Base-by-base conservation (phyloP, 1,284 basidiomycete species). In the Melampsora americana region DNA sequence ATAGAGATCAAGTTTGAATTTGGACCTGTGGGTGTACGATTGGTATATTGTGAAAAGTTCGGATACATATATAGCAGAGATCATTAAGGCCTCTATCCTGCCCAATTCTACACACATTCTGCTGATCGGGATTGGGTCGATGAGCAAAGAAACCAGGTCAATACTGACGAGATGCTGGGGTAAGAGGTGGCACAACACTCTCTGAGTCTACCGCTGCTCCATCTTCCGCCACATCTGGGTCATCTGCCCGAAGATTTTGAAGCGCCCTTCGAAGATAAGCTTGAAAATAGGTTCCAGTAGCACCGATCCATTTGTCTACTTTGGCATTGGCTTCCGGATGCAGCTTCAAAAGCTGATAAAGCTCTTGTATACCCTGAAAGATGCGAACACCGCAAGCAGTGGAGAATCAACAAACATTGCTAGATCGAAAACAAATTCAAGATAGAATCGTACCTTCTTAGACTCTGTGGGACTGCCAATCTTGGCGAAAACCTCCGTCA, bases 271-370 rank as follows among this genome's bases (percentile, higher is more conserved):
- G 82, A 70, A 85, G 82, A 78, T 84, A 85, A 0, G 79, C 78
- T 77, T 85, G 84, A 80, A 85, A 85, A 78, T 84, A 84, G 9
- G 82, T 82, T 0, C 84, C 84, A 1, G 84, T 85, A 30, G 81
- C 82, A 35, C 83, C 80, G 78, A 85, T 81, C 78, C 82, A 82
- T 53, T 80, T 80, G 70, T 83, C 92, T 20, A 97, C 92, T 77
- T 90, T 89, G 5, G 87, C 85, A 80, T 90, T 88, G 82, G 95
- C 94, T 79, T 93, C 90, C 0, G 95, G 95, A 81, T 97, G 89
- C 39, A 89, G 89, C 83, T 95, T 95, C 80, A 96, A 85, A 85
- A 95, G 98, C 62, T 94, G 90, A 82, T 98, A 93, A 56, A 99
- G 85, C 79, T 95, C 93, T n/a, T 92, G 94, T 77, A 99, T 95